Evolutionary conservation across 176 grass and related monocot species (phyloP).

Genomic region (Aegilops tauschii): DNA sequence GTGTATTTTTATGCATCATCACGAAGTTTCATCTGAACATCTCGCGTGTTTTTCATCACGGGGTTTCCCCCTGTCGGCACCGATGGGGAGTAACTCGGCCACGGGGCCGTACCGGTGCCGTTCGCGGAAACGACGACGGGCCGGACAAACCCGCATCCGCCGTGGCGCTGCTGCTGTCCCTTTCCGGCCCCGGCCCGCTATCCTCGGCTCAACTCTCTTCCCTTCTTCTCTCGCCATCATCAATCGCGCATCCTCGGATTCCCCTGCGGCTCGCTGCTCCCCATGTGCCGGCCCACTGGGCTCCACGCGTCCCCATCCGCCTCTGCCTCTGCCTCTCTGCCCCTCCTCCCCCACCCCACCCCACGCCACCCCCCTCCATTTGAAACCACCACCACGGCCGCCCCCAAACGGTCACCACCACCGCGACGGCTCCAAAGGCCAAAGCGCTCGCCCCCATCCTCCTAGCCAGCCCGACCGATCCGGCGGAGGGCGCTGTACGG

Average conservation of each 20-base stretch:
- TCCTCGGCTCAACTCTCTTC: no score
- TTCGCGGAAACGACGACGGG: slow-evolving; percentile 31
- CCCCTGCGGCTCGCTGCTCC: slow-evolving; percentile 51
- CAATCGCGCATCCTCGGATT: slow-evolving; percentile 54
- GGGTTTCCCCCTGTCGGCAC: neutral
- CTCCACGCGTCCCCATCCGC: slow-evolving; percentile 40
- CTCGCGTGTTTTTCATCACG: neutral
- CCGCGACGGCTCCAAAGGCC: neutral
- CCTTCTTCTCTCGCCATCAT: neutral
- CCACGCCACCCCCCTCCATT: slow-evolving; percentile 14
- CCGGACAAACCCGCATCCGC: neutral
- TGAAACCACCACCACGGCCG: slow-evolving; percentile 20
- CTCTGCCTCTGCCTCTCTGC: neutral
- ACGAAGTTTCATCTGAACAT: neutral
- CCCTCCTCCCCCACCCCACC: neutral
- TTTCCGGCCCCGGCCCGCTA: neutral
- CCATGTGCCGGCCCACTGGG: slow-evolving; percentile 36
- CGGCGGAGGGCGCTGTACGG: neutral
- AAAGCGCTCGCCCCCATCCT: neutral
- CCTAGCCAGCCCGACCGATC: neutral
- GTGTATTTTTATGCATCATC: neutral
- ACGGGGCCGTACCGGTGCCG: neutral
- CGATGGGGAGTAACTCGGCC: neutral
- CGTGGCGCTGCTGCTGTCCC: slow-evolving; percentile 3
- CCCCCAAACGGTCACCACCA: slow-evolving; percentile 50